Base-by-base conservation (phyloP, 352 stramenopile species). In the Phytophthora sp. region DNA sequence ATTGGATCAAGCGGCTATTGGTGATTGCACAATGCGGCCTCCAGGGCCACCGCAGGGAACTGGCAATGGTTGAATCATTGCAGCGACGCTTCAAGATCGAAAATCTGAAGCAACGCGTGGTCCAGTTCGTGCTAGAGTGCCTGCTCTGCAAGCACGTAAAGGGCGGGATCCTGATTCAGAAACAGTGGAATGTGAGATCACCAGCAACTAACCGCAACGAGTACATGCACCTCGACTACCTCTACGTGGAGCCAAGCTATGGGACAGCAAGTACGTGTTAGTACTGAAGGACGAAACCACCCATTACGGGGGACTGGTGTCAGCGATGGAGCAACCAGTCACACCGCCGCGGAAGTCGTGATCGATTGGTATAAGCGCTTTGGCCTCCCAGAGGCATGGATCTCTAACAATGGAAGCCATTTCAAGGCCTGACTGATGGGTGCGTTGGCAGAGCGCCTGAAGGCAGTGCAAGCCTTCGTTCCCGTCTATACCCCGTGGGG, bases 361-460 rank as follows among this genome's bases (percentile, higher is more conserved):
- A 3, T 54, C 3, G 29, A 54, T 2, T 53, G 46, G 29, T 27
- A 42, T 29, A 54, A 41, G n/a, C 29, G 46, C 4, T 54, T 54
- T n/a, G 46, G 46, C 3, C 21, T 12, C 8, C 45, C 45, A 7
- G 27, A 39, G 3, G 18, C 13, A 4, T 26, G 12, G 45, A 33
- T 41, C 7, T 54, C 29, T 2, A 29, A 54, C 13, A 18, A 38
- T 13, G 45, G 27, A 26, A 23, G 13, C 7, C 45, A 38, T 7
- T 53, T 53, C 18, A 15, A 18, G 6, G 20, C 23, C 27, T 13
- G 21, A 15, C 16, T 20, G 45, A 26, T 53, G 13, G 45, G 11
- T 26, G 45, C n/a, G 4, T 7, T 49, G 7, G 36, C 36, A 45
- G 36, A 8, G 16, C n/a, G n/a, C n/a, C n/a, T n/a, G n/a, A n/a